These are phyloP conservation scores for Mycena pura DNA, from an alignment of 768 basidiomycete species.

Conservation along the genomic window DNA sequence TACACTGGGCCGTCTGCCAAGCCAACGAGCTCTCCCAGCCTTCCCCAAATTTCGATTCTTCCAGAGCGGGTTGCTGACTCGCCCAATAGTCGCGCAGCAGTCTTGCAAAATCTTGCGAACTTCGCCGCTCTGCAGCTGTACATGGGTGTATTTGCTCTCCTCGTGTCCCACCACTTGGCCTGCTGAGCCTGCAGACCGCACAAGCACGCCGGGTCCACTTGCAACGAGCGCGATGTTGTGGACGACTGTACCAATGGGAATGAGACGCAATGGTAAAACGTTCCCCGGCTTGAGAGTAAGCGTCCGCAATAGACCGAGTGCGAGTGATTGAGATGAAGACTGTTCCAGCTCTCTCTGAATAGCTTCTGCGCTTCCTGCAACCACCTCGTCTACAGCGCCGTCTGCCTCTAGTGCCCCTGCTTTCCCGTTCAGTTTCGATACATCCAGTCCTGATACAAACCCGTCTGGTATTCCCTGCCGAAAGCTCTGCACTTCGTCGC, in stretches of 20 bases:
- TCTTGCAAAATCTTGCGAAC: constrained; percentile 82
- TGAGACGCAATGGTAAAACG: constrained; percentile 88
- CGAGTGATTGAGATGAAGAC: constrained; percentile 65
- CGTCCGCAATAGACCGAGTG: constrained; percentile 84
- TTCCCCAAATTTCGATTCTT: constrained; percentile 87
- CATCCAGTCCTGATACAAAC: constrained; percentile 63
- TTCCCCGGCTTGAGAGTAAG: constrained; percentile 90
- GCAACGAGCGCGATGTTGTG: constrained; percentile 85
- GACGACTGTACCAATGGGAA: constrained; percentile 90
- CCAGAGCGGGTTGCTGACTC: constrained; percentile 91
- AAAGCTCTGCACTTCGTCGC: constrained; percentile 88
- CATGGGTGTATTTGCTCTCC: constrained; percentile 74
- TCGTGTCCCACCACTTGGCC: constrained; percentile 85
- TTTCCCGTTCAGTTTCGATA: constrained; percentile 23
- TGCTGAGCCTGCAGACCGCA: constrained; percentile 88
- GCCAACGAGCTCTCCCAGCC: constrained; percentile 88
- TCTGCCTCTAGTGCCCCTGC: constrained; percentile 24
- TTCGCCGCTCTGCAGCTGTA: constrained; percentile 92
- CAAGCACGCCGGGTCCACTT: constrained; percentile 78
- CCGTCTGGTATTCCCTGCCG: constrained; percentile 81
- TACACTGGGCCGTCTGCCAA: constrained; percentile 84
- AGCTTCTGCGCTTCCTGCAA: constrained; percentile 29
- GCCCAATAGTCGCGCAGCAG: constrained; percentile 89
- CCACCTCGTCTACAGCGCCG: constrained; percentile 22
- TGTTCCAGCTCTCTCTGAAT: constrained; percentile 32